Percentiles rank a stretch among this genome's conserved stretches.
These are phyloP conservation scores for Alternaria arborescens DNA, from an alignment of 2,329 filamentous ascomycete species.

Conservation along the genomic window DNA sequence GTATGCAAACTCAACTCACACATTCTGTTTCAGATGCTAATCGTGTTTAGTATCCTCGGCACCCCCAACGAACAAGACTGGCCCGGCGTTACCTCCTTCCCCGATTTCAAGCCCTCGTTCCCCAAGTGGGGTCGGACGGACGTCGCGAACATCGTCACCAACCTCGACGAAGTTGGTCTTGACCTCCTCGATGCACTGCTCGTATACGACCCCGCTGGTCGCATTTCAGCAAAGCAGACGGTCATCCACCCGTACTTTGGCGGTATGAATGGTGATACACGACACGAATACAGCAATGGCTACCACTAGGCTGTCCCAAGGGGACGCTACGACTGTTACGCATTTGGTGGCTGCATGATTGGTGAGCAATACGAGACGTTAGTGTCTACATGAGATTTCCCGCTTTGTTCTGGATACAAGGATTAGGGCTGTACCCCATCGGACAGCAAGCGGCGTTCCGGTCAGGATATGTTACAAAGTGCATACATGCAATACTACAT, in stretches of 20 bases:
- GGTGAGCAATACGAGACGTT: conserved; percentile 19
- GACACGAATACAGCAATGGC: conserved; percentile 52
- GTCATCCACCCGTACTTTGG: conserved; percentile 85
- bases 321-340: conserved; percentile 44
- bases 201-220: conserved; percentile 84
- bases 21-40: conserved; percentile 17
- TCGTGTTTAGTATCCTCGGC: conserved; percentile 65
- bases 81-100: conserved; percentile 94
- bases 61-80: conserved; percentile 83
- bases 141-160: conserved; percentile 71
- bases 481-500: conserved; percentile 11
- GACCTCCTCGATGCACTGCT: conserved; percentile 76
- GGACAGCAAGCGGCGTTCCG: conserved; percentile 35
- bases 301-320: conserved; percentile 35
- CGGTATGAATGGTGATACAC: conserved; percentile 51
- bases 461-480: conserved; percentile 23
- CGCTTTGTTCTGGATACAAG: conserved; percentile 31
- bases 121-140: conserved; percentile 86
- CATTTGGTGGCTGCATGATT: conserved; percentile 32
- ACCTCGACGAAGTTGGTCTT: conserved; percentile 75
- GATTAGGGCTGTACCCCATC: conserved; percentile 24
- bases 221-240: conserved; percentile 89
- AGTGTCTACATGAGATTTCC: conserved; percentile 23
- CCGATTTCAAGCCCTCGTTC: conserved; percentile 91
- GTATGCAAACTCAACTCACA: conserved; percentile 56